These are phyloP conservation scores for Lichtheimia ramosa DNA, from an alignment of 371 early-diverging fungal genomes.

Conservation along the genomic window DNA sequence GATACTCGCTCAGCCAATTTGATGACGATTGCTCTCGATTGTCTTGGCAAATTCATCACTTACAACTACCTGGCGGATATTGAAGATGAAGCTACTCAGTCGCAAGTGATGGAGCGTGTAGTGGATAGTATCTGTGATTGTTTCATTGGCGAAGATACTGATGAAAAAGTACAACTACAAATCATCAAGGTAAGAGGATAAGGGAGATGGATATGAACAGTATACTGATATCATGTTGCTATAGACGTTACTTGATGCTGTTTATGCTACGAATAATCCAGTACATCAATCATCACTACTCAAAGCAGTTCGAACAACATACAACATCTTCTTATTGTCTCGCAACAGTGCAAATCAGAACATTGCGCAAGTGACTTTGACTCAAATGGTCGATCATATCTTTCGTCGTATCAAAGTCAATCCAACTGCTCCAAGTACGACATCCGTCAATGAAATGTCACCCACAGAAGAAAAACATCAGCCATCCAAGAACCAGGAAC, in stretches of 20 bases:
- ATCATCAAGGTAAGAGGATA: conserved; percentile 61
- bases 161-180: conserved; percentile 75
- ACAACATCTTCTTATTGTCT: conserved; percentile 71
- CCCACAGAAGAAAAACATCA: conserved; percentile 8
- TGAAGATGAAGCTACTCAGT: conserved; percentile 42
- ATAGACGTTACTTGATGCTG: conserved; percentile 83
- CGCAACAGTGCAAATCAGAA: conserved; percentile 78
- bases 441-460: conserved; percentile 8
- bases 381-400: conserved; percentile 90
- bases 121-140: conserved; percentile 60
- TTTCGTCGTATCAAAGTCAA: conserved; percentile 60
- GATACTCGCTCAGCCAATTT: conserved; percentile 53
- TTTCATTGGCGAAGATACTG: conserved; percentile 70
- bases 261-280: conserved; percentile 65
- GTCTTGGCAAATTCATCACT: conserved; percentile 76
- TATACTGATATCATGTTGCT: conserved; percentile 21
- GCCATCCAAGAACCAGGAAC: background rate
- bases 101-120: conserved; percentile 55
- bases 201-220: conserved; percentile 6
- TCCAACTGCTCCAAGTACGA: conserved; percentile 13
- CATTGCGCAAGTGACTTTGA: conserved; percentile 84
- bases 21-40: conserved; percentile 65
- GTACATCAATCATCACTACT: conserved; percentile 80
- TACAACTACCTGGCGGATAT: conserved; percentile 66
- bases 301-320: conserved; percentile 78